Base-by-base conservation (phyloP, 495 filamentous ascomycete genomes). In the Tuber umbilicatum region DNA sequence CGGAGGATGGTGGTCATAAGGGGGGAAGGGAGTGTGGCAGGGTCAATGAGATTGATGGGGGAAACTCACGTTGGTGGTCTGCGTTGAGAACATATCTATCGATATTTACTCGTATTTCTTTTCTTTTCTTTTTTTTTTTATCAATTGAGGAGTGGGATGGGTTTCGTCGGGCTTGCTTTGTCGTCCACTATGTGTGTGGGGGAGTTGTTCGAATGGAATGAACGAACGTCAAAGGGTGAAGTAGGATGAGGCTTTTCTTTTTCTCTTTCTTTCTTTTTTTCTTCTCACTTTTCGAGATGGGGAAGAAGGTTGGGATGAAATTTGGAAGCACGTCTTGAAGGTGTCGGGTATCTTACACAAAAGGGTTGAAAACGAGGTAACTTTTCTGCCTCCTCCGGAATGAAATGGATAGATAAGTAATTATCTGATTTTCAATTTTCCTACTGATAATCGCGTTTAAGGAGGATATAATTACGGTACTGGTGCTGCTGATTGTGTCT, bases 41-140 rank as follows among this genome's bases (percentile, higher is more conserved):
- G 76, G 76, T 73, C 23, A 74, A 73, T 70, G 76, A 69, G 72
- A 73, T 68, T 55, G 75, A 70, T 75, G 75, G 76, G 68, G 64
- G 68, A 78, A 39, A 42, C 81, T 70, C 78, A 84, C 83, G 76
- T 84, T 84, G 73, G 79, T 79, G 64, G 82, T 82, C 67, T 76
- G 76, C 60, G 70, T 55, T 42, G 84, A 82, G 50, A 82, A 77
- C 69, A 82, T 76, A 79, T 83, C 83, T 73, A 14, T 17, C 16
- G 55, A 31, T 35, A 35, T 31, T 5, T 35, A n/a, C n/a, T n/a
- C n/a, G n/a, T n/a, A 16, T 35, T 5, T 1, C 5, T 35, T 64
- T 31, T 64, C 16, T 16, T 31, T 31, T 27, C 12, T 35, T 27
- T 31, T 64, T 35, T 17, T 35, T 35, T 35, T 35, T 35, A 35